phyloP scores from a whole-genome alignment of 2,329 filamentous ascomycete genomes.

The Clarireedia paspali region DNA sequence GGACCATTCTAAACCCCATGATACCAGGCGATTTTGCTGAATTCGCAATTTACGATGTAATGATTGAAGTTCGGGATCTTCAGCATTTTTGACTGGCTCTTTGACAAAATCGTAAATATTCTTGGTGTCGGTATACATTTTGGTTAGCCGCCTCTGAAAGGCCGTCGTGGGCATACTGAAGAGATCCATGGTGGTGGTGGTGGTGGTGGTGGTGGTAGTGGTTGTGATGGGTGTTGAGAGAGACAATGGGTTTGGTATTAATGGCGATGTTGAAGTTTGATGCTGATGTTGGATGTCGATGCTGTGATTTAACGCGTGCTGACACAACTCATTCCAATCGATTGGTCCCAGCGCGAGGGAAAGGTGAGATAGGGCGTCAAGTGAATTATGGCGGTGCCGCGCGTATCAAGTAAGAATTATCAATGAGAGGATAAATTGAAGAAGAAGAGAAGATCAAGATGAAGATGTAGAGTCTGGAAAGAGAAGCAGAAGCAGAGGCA shows the following conservation, averaged over 20 bases:
- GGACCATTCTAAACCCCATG: slow-evolving; percentile 77
- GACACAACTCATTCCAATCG: no score
- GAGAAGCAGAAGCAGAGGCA: background rate
- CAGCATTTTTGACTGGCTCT: slow-evolving; percentile 52
- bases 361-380: no score
- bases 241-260: background rate
- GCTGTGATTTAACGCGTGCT: no score
- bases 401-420: no score
- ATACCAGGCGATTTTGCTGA: slow-evolving; percentile 63
- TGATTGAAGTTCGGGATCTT: slow-evolving; percentile 62
- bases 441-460: background rate
- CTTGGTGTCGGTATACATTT: slow-evolving; percentile 76
- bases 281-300: no score
- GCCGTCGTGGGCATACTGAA: slow-evolving; percentile 29
- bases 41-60: slow-evolving; percentile 72
- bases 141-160: slow-evolving; percentile 56
- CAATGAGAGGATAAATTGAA: no score
- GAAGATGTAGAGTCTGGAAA: background rate
- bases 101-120: slow-evolving; percentile 68
- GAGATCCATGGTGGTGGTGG: slow-evolving; percentile 20
- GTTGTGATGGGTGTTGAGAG: no score
- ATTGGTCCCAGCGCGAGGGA: no score
- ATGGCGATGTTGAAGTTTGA: background rate
- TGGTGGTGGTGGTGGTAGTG: no score
- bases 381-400: no score